These are phyloP conservation scores for Fusarium sp. DNA, from an alignment of 2,329 filamentous ascomycete species.

Conservation along the genomic window DNA sequence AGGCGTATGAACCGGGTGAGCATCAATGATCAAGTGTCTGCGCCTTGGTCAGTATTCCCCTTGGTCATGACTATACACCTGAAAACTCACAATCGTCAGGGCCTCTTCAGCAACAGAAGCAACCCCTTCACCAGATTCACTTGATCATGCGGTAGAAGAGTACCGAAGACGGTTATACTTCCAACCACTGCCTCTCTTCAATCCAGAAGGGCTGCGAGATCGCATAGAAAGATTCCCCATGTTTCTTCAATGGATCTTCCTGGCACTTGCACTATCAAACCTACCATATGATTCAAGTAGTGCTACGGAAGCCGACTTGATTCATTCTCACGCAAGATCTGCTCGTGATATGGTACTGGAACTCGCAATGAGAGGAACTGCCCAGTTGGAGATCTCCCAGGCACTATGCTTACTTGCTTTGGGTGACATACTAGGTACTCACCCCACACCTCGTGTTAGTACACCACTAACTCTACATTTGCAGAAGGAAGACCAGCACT, in stretches of 20 bases:
- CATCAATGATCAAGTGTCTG: not conserved
- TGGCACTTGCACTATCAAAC: slow-evolving; percentile 18
- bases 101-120: not conserved
- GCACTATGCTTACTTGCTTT: slow-evolving; percentile 19
- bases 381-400: slow-evolving; percentile 22
- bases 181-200: slow-evolving; percentile 35
- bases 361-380: slow-evolving; percentile 27
- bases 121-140: slow-evolving; percentile 5
- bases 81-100: not conserved
- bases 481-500: slow-evolving; percentile 28
- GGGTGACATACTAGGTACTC: slow-evolving; percentile 12
- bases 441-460: rapidly evolving
- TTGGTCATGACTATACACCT: rapidly evolving
- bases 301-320: slow-evolving; percentile 22
- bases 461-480: rapidly evolving
- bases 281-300: slow-evolving; percentile 17
- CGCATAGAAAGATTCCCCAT: slow-evolving; percentile 12
- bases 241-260: slow-evolving; percentile 32
- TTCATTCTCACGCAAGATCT: slow-evolving; percentile 10
- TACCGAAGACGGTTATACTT: slow-evolving; percentile 35
- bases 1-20: slow-evolving; percentile 1
- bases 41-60: not conserved
- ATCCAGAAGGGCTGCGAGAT: slow-evolving; percentile 1
- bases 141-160: slow-evolving; percentile 21
- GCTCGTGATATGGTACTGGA: slow-evolving; percentile 21